A percentile compares a stretch with the other conserved stretches of the same genome.
Evolutionary conservation across 495 filamentous ascomycete species (phyloP).

Genomic region (Penicillium steckii): DNA sequence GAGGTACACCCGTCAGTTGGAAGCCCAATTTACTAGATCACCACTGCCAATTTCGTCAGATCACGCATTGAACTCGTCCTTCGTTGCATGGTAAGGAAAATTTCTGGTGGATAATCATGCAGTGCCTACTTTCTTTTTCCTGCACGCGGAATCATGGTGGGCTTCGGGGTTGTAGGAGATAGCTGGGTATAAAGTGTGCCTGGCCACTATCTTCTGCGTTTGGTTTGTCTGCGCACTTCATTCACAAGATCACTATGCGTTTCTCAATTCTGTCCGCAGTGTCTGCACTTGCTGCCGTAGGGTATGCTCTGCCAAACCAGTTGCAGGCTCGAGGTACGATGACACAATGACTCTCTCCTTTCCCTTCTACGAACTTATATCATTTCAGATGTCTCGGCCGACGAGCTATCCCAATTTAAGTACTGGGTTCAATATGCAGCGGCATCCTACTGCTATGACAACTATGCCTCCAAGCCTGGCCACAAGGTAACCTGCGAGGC

Average conservation of each 20-base stretch:
- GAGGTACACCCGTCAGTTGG: neutral
- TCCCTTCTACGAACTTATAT: neutral
- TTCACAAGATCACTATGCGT: neutral
- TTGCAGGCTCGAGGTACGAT: constrained; percentile 21
- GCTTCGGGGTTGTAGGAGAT: too few relatives aligned
- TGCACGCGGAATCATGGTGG: neutral
- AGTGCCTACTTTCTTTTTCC: neutral
- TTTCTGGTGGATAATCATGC: neutral
- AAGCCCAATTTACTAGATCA: neutral
- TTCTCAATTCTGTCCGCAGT: constrained; percentile 9
- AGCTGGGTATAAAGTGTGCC: neutral
- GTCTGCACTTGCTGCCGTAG: constrained; percentile 12
- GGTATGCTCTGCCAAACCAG: constrained; percentile 11
- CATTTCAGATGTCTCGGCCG: constrained; percentile 23
- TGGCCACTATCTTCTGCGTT: neutral
- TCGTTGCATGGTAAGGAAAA: neutral
- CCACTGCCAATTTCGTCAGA: neutral
- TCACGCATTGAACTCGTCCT: neutral
- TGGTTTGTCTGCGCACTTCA: too few relatives aligned
- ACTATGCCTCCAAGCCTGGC: constrained; percentile 38
- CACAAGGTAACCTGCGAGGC: constrained; percentile 52
- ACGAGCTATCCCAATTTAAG: constrained; percentile 48
- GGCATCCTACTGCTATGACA: constrained; percentile 62
- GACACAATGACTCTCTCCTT: neutral
- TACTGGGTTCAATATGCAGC: constrained; percentile 69